Percentiles rank a stretch among this genome's conserved stretches.
phyloP scores from a whole-genome alignment of 805 yeast species.

The Scheffersomyces lignosus region DNA sequence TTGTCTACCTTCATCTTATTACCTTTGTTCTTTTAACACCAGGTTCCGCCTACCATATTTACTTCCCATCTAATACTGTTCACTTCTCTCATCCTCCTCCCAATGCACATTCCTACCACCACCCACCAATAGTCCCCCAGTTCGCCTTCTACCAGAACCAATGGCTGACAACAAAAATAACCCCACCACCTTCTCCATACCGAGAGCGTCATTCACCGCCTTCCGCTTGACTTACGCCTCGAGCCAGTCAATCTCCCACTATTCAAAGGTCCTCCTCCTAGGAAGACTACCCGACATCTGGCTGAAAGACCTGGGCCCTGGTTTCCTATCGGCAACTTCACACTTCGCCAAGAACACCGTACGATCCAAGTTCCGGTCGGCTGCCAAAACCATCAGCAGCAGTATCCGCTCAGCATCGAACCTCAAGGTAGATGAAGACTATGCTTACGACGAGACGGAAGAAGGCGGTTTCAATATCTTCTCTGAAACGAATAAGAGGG shows the following conservation, averaged over 20 bases:
- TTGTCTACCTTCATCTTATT: too few relatives aligned
- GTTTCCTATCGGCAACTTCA: constrained; percentile 17
- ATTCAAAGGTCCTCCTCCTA: constrained; percentile 48
- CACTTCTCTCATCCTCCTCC: too few relatives aligned
- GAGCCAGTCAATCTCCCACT: constrained; percentile 47
- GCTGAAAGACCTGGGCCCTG: constrained; percentile 40
- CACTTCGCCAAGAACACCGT: constrained; percentile 9
- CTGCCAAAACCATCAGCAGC: constrained; percentile 5
- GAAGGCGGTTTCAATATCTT: constrained; percentile 7
- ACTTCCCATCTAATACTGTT: too few relatives aligned
- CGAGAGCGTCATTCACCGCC: constrained; percentile 59
- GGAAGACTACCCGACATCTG: constrained; percentile 63
- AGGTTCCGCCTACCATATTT: too few relatives aligned
- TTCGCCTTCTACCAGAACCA: too few relatives aligned
- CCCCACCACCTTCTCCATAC: constrained; percentile 29
- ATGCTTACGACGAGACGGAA: constrained; percentile 2
- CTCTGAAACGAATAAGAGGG: neutral
- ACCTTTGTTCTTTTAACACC: too few relatives aligned
- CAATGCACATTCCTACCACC: too few relatives aligned
- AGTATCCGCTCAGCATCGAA: constrained; percentile 7
- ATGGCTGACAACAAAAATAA: too few relatives aligned
- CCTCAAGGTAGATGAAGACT: constrained; percentile 1
- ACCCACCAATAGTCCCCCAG: too few relatives aligned
- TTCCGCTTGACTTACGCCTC: constrained; percentile 56
- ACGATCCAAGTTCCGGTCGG: constrained; percentile 6